Evolutionary conservation across 1,284 basidiomycete genomes (phyloP), one percentile per base, ranked within the genome.

Genomic region (Trichosporon inkin): DNA sequence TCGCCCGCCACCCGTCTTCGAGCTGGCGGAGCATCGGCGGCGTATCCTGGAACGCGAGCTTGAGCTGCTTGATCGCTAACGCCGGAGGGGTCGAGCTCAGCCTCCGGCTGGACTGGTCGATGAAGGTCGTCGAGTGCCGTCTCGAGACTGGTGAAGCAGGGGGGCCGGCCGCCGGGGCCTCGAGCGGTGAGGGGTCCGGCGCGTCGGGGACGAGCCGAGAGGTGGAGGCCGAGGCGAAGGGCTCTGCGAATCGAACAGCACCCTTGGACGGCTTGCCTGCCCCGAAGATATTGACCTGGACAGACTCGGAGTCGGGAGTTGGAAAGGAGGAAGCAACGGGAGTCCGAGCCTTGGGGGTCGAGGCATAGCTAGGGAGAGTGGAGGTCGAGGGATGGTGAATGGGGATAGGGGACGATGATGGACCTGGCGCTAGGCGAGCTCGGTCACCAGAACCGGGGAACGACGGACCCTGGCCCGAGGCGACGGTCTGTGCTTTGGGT

Each of bases 1-100:
- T 37, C 35, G 55, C 63, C 38, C 68, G 67, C 71, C 76, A 78
- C 55, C 68, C 69, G 19, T 41, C 63, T 58, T 73, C 72, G 10
- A 71, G 66, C 49, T 58, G 62, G 53, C 67, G 63, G 38, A 77
- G 63, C 37, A 56, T 58, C 11, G 62, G 59, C 13, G 74, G 74
- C 13, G 74, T 76, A 10, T 67, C 67, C 17, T 67, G 63, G n/a
- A 67, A 62, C 0, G 61, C 63, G 16, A 60, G n/a, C 19, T 62
- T 53, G 17, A 64, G 57, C 17, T 58, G 62, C 7, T 53, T 57
- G 44, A 63, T 59, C 7, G 61, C 58, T 2, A 51, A 56, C 10
- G 58, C 22, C 7, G 63, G 39, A 7, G 55, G 38, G 2, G 56
- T 40, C 36, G 53, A 4, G 16, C 16, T 17, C 16, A 35, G 51